Base-by-base conservation (phyloP, 2,329 filamentous ascomycete genomes). In the Verticillium albo-atrum region DNA sequence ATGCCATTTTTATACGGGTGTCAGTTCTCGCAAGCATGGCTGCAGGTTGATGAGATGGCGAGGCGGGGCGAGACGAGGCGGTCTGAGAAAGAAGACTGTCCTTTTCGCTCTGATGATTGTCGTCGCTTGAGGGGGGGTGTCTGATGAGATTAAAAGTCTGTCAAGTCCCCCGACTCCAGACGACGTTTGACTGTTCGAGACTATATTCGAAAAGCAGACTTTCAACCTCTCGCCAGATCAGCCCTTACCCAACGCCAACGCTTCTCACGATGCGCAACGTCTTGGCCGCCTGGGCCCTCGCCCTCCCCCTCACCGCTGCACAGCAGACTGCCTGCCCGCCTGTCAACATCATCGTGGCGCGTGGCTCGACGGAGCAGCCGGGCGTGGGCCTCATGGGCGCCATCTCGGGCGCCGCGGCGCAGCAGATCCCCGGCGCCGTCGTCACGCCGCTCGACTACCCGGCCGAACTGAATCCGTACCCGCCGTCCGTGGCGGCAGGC, bases 291-390 rank as follows among this genome's bases (percentile, higher is more conserved):
- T 26, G 34, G 34, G 54, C 54, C 25, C 20, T 59, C 20, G 53
- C 64, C 28, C 55, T 70, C 15, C 28, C 70, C 52, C 67, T 66
- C 57, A 66, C 65, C 28, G 63, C 64, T 5, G 53, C 64, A 56
- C 65, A 64, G 26, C 62, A 68, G 47, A 60, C 62, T 0, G 64
- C 57, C 10, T 78, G 75, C 67, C 67, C 70, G 42, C 63, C 68
- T 50, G 65, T 77, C 25, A 73, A 77, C 69, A 68, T 79, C 57
- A 66, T 79, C 59, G 73, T 74, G 55, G 72, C 75, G 14, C 72
- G 76, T 51, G 76, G 75, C 54, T 75, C 72, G 17, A 61, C 42
- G 20, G 76, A 78, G 63, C 54, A 65, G 4, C 54, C 64, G 5
- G 76, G 76, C 30, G 34, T 68, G 3, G 76, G 76, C 35, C 63